phyloP scores from a whole-genome alignment of 2,329 filamentous ascomycete genomes.

The Phialocephala sp. region DNA sequence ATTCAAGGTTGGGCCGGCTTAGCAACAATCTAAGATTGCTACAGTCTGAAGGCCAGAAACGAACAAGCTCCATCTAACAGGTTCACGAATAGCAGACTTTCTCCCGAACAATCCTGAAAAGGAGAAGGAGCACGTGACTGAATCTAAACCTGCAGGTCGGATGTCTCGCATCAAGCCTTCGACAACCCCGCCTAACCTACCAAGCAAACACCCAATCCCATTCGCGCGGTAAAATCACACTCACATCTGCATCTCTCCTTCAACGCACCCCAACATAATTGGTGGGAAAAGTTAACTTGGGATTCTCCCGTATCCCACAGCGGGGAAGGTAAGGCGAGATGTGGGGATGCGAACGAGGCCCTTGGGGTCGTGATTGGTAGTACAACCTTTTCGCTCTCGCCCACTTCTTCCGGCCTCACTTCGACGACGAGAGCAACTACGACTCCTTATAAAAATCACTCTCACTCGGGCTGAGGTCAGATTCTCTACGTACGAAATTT shows the following conservation, averaged over 20 bases:
- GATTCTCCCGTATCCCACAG: background rate
- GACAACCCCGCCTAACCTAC: background rate
- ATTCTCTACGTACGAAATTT: background rate
- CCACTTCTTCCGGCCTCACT: constrained; percentile 4
- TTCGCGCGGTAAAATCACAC: constrained; percentile 5
- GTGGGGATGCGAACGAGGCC: background rate
- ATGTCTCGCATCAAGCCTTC: background rate
- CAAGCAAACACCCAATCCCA: background rate
- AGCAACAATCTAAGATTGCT: no score
- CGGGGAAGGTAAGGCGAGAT: constrained; percentile 1
- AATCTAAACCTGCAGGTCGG: no score
- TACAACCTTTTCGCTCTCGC: background rate
- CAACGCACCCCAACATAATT: background rate
- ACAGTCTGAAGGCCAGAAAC: no score
- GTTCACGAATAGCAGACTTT: no score
- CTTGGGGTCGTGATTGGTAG: background rate
- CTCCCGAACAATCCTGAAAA: no score
- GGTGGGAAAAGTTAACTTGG: background rate
- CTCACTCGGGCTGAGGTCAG: background rate
- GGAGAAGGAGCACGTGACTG: no score
- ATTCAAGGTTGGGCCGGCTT: no score
- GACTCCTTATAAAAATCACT: background rate
- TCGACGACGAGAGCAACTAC: background rate
- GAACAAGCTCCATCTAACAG: no score
- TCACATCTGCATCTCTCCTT: background rate